Evolutionary conservation across 1,284 basidiomycete species (phyloP), one percentile per base, ranked within the genome.

Genomic region (Phlebopus sp.): DNA sequence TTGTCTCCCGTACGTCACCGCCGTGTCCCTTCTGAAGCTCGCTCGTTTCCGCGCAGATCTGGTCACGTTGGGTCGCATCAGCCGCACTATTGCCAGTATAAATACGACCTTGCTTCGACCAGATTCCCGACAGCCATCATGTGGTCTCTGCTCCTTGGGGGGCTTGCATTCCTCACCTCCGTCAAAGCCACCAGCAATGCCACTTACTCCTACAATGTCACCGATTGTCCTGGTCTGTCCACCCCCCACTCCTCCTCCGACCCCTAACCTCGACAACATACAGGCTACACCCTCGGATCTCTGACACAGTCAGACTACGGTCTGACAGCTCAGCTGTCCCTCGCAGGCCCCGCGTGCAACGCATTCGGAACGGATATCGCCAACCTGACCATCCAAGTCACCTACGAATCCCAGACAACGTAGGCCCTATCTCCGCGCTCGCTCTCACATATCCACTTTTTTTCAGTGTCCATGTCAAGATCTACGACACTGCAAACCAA

Each of bases 381-480:
- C 3, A 71, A 80, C 46, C 73, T 90, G 29, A 82, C 77, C 2
- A 68, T 90, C n/a, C 64, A 79, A 53, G 81, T 86, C 10, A 76
- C 74, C 11, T 85, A 85, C 52, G 84, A 87, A 56, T 75, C 76
- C 0, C 56, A 63, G 21, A 66, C 71, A 19, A 69, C 79, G 81
- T 53, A 19, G 1, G 79, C 52, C 56, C 6, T 43, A 27, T 27
- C 14, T 30, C 32, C 15, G 27, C 19, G 31, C 29, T 21, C 36
- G 19, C 14, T 30, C 6, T 18, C 2, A 10, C 15, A 8, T n/a
- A 5, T 31, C 46, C 11, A 37, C 36, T 5, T 14, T 17, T 25
- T 30, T n/a, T 37, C 11, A 84, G 82, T 32, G 73, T 91, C 7
- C 86, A 85, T 51, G 85, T 90, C 31, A 82, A 87, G 58, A 82